These are phyloP conservation scores for Nitzschia sp. DNA, from an alignment of 108 stramenopile genomes.

Conservation along the genomic window DNA sequence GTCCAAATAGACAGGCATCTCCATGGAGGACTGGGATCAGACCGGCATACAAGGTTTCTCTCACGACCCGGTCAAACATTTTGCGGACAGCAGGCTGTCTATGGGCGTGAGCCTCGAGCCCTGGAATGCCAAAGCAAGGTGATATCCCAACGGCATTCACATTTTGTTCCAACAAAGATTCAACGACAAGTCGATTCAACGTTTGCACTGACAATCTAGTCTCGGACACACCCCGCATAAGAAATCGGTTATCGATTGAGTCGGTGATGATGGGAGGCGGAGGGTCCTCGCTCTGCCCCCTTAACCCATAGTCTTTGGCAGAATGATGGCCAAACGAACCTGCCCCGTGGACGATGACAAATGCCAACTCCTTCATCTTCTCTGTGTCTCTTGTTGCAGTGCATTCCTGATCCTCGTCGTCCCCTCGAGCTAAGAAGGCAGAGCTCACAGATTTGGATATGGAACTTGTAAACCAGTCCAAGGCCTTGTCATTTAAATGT, in stretches of 20 bases:
- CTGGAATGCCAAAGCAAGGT: constrained; percentile 57
- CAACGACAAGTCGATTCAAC: constrained; percentile 62
- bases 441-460: constrained; percentile 29
- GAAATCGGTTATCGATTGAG: background rate
- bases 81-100: constrained; percentile 3
- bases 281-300: constrained; percentile 45
- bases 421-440: background rate
- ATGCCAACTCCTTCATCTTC: constrained; percentile 15
- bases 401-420: constrained; percentile 1
- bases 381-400: background rate
- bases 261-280: constrained; percentile 18
- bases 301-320: constrained; percentile 68
- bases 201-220: constrained; percentile 69
- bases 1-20: constrained; percentile 77
- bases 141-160: constrained; percentile 77
- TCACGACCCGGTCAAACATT: constrained; percentile 38
- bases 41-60: constrained; percentile 57
- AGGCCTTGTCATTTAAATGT: constrained; percentile 43
- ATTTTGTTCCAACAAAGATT: constrained; percentile 41
- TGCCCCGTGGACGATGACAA: constrained; percentile 77
- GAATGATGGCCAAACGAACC: constrained; percentile 83
- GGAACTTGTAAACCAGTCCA: constrained; percentile 65
- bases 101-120: constrained; percentile 47
- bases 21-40: constrained; percentile 82
- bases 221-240: constrained; percentile 50